Conservation (phyloP, 1,284 basidiomycete genomes). For the Malassezia globosa region DNA sequence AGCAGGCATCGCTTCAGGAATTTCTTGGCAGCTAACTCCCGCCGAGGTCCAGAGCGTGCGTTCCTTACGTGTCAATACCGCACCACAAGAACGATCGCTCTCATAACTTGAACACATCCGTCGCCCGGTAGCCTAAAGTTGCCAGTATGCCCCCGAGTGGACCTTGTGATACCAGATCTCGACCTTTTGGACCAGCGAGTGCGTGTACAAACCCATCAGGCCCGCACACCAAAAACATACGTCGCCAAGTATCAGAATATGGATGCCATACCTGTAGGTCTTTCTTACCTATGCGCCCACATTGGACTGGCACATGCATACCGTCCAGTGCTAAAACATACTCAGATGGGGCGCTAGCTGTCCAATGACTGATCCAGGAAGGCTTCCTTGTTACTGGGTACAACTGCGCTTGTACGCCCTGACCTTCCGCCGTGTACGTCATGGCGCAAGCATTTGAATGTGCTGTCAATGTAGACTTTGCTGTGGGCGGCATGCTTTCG, state of each 20-base stretch:
- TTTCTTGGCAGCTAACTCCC: constrained; percentile 35
- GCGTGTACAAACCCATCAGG: constrained; percentile 14
- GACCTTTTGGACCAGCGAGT: constrained; percentile 9
- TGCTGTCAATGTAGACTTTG: too few species aligned
- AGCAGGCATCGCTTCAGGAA: constrained; percentile 23
- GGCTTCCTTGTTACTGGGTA: not conserved
- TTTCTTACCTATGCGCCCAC: not conserved
- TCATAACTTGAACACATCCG: constrained; percentile 14
- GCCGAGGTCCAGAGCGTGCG: constrained; percentile 29
- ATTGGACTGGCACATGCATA: not conserved
- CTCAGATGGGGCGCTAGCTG: not conserved
- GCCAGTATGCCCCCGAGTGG: constrained; percentile 8
- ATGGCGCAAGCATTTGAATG: too few species aligned
- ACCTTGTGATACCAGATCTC: constrained; percentile 11
- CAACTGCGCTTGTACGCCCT: not conserved
- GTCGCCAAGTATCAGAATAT: not conserved
- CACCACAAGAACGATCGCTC: too few species aligned
- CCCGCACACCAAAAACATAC: constrained; percentile 14
- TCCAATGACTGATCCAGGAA: not conserved
- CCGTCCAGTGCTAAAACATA: not conserved
- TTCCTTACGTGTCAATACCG: constrained; percentile 14
- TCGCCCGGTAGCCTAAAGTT: constrained; percentile 2
- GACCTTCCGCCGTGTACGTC: not conserved
- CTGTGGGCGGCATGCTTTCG: not conserved
- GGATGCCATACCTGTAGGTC: not conserved